Evolutionary conservation across 148 eudicot genomes (phyloP).

Genomic region (Spergularia marina): DNA sequence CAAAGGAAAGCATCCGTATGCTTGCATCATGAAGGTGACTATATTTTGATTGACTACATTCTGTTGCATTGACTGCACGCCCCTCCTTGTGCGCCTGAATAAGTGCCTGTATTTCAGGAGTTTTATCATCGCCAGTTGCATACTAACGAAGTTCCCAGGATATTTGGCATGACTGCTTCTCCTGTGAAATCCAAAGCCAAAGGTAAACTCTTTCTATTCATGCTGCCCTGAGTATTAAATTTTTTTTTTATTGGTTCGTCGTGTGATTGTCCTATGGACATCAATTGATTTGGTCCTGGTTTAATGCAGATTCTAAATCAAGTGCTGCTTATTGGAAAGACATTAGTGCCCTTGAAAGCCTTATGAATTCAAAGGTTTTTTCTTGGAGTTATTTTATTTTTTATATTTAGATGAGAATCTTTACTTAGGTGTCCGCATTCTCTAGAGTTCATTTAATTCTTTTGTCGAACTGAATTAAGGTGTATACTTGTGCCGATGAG

Average conservation of each 20-base stretch:
- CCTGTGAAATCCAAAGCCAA: slow-evolving; percentile 79
- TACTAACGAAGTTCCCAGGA: slow-evolving; percentile 60
- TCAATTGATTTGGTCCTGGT: neutral
- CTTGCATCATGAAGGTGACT: slow-evolving; percentile 76
- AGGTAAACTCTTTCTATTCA: slow-evolving; percentile 4
- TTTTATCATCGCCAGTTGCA: slow-evolving; percentile 59
- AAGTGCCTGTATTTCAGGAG: slow-evolving; percentile 42
- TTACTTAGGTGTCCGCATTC: neutral
- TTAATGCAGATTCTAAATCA: slow-evolving; percentile 44
- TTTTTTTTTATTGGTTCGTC: neutral
- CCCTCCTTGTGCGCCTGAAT: too few relatives aligned
- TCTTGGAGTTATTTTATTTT: neutral
- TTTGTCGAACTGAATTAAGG: slow-evolving; percentile 39
- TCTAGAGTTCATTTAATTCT: neutral
- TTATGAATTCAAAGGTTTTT: slow-evolving; percentile 55
- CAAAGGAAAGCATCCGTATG: slow-evolving; percentile 63
- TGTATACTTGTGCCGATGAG: slow-evolving; percentile 69
- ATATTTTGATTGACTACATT: neutral
- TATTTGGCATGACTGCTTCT: slow-evolving; percentile 96
- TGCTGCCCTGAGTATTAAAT: neutral
- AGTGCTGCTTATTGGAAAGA: slow-evolving; percentile 49
- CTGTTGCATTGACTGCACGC: too few relatives aligned
- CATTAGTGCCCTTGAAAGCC: slow-evolving; percentile 61
- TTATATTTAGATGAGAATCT: neutral
- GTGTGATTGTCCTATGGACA: neutral